Base-by-base conservation (phyloP, 495 filamentous ascomycete genomes). In the Xylaria scruposa region DNA sequence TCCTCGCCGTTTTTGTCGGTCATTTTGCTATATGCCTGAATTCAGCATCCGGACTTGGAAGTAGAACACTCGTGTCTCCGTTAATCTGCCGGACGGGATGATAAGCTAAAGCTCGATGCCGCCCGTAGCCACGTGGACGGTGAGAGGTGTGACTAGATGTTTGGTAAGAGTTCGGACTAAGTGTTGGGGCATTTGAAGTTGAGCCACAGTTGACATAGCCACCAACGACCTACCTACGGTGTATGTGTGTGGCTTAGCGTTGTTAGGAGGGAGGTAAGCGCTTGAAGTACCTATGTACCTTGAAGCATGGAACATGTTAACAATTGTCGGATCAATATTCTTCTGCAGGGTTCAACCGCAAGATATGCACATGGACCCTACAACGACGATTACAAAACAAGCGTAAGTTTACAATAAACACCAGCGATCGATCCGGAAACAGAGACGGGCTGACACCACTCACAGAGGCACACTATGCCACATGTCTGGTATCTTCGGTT, bases 121-220 rank as follows among this genome's bases (percentile, higher is more conserved):
- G 58, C 58, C 67, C 44, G 44, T 31, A 26, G 21, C 68, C 68
- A 62, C 58, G 68, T 70, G 67, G 46, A 62, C 42, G 54, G 42
- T 60, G 67, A 51, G 63, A 64, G 61, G 61, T 64, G 61, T 58
- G 53, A 51, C 47, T 21, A n/a, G 47, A 56, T 56, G 13, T 56
- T 56, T 56, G 53, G 24, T 60, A 60, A 60, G 5, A 3, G 58
- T 33, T 60, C 21, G 17, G 3, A 38, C 19, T 60, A 31, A 38
- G 33, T 60, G 10, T 38, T 9, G 33, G 58, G 17, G 33, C n/a
- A 38, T 60, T 38, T 3, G 33, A 60, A 4, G 31, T 17, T 21
- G 58, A 53, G 63, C 63, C 63, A 67, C 63, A 67, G 19, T 7
- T 15, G 19, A 17, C 63, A 51, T 29, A 26, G 46, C 63, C 63